Evolutionary conservation across 805 yeast genomes (phyloP).

Genomic region (Myxozyma melibiosi): DNA sequence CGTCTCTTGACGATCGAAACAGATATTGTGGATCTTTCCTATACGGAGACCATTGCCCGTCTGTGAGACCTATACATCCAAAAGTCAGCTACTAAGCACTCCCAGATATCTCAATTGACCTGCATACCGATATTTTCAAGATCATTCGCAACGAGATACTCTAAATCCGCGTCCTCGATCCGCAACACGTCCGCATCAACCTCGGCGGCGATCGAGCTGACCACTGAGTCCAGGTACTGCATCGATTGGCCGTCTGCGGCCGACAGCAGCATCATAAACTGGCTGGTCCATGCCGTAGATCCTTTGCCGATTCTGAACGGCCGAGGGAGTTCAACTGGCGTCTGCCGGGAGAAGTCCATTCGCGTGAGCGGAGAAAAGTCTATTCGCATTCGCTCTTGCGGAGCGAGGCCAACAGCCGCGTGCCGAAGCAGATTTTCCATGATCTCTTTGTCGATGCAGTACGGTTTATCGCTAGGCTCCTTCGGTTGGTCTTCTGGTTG

Average conservation of each 20-base stretch:
- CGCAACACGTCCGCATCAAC: constrained; percentile 24
- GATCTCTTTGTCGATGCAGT: no score
- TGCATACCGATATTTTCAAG: background rate
- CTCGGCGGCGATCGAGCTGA: constrained; percentile 18
- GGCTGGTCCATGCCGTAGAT: constrained; percentile 18
- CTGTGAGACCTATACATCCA: background rate
- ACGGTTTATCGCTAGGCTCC: no score
- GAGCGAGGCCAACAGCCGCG: no score
- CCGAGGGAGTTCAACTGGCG: constrained; percentile 7
- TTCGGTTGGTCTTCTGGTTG: no score
- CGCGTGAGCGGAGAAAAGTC: no score
- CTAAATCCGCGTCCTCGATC: constrained; percentile 23
- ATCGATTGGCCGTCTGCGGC: constrained; percentile 29
- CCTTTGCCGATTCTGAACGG: background rate
- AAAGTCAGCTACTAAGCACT: background rate
- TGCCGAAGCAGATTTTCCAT: no score
- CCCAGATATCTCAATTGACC: background rate
- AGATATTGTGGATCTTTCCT: no score
- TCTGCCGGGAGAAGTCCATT: background rate
- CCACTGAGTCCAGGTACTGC: constrained; percentile 24
- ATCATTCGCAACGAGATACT: constrained; percentile 17
- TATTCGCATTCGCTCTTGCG: no score
- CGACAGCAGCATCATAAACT: constrained; percentile 12
- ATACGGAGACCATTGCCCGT: no score
- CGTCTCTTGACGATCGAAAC: no score